Conservation (phyloP, 176 grass and related monocot species). For the Dactylis glomerata region DNA sequence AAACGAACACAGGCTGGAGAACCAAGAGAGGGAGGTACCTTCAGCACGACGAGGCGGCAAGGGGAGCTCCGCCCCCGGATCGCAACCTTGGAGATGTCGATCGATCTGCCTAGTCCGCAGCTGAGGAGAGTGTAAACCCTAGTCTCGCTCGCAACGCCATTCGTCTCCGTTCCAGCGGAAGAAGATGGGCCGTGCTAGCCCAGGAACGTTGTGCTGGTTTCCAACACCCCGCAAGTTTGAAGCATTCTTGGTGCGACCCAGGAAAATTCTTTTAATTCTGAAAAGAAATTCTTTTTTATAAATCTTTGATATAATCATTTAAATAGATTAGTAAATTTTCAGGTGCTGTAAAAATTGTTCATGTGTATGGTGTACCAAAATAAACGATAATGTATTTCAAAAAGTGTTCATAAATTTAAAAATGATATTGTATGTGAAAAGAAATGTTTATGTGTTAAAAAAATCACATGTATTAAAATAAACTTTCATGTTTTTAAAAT, state of each 20-base stretch:
- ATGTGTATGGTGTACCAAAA: not conserved
- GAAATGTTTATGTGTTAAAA: not conserved
- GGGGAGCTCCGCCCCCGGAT: too few relatives aligned
- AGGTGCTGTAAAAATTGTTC: too few relatives aligned
- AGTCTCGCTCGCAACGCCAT: not conserved
- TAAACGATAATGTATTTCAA: not conserved
- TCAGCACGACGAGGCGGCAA: not conserved
- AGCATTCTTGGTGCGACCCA: too few relatives aligned
- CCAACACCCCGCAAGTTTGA: too few relatives aligned
- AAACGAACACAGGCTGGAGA: not conserved
- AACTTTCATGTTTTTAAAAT: constrained; percentile 17
- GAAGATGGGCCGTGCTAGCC: not conserved
- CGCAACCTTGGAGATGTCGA: not conserved
- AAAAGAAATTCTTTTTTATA: too few relatives aligned
- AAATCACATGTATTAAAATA: not conserved
- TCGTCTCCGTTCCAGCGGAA: not conserved
- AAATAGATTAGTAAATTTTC: too few relatives aligned
- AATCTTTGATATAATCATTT: too few relatives aligned
- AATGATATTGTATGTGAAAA: not conserved
- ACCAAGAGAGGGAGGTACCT: not conserved
- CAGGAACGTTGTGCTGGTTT: not conserved
- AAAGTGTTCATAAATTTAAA: not conserved
- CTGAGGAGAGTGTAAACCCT: not conserved
- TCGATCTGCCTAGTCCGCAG: too few relatives aligned
- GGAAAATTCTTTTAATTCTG: too few relatives aligned